Base-by-base conservation (phyloP, 75 land plant genomes). In the Larix kaempferi region DNA sequence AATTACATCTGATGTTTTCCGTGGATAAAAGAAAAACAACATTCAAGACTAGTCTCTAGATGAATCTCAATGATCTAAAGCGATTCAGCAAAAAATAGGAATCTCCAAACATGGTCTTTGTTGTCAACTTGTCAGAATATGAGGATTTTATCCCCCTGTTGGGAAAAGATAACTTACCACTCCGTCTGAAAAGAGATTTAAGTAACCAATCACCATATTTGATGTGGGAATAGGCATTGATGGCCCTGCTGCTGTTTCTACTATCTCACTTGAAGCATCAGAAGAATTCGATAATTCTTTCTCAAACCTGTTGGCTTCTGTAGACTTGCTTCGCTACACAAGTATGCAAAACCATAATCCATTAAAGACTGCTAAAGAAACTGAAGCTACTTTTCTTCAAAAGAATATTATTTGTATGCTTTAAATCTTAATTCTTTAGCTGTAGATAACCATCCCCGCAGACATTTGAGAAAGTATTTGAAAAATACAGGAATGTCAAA, bases 151-250 rank as follows among this genome's bases (percentile, higher is more conserved):
- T 41, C 6, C 52, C 2, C 21, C 23, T 75, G 15, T 15, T 27
- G 3, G 56, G 13, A 57, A 35, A 66, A 6, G 63, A 21, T 29
- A 69, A 79, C 93, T 84, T 85, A 97, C 99, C 86, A 97, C 94
- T 54, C 98, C 99, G 81, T 97, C 99, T 73, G 99, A 97, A 82
- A 97, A 92, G 56, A 97, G 95, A 84, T 97, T 97, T 73, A 97
- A 88, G 80, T 97, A 97, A 59, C 99, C 99, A 77, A 97, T 80
- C 14, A 97, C 92, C 33, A 92, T 78, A 61, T 78, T 94, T 80
- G 94, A 85, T 11, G 84, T 41, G 72, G 86, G 59, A 33, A 55
- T 59, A 63, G 54, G 57, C 37, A 81, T 76, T 74, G 57, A 55
- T 64, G 57, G 59, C 29, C 44, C 63, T 26, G 33, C 75, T 10